These are phyloP conservation scores for Sporothrix globosa DNA, from an alignment of 2,329 filamentous ascomycete species.

Conservation along the genomic window DNA sequence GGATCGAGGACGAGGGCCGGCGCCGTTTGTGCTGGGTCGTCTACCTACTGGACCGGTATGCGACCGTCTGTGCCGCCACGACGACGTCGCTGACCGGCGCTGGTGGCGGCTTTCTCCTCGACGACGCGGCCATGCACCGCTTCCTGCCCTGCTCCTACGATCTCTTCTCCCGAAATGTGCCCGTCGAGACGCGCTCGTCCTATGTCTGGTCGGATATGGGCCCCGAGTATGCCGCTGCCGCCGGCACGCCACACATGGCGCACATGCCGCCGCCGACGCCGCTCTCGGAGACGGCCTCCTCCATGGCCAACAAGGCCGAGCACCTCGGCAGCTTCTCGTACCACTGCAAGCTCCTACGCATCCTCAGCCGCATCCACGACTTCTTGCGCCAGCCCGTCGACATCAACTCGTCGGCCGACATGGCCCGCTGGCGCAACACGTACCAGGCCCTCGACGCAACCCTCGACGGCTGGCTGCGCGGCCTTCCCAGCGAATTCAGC, in stretches of 20 bases:
- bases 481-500: conserved; percentile 78
- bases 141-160: conserved; percentile 86
- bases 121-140: conserved; percentile 85
- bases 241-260: neutral
- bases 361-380: conserved; percentile 82
- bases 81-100: conserved; percentile 51
- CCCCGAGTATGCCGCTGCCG: neutral
- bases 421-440: conserved; percentile 84
- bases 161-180: conserved; percentile 79
- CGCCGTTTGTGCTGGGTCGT: conserved; percentile 92
- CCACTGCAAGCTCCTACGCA: conserved; percentile 85
- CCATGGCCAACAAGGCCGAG: conserved; percentile 59
- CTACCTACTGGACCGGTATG: conserved; percentile 86
- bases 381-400: conserved; percentile 89
- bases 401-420: conserved; percentile 78
- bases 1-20: conserved; percentile 85
- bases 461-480: conserved; percentile 81
- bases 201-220: conserved; percentile 35
- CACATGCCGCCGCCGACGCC: conserved; percentile 35
- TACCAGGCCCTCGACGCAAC: conserved; percentile 83
- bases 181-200: conserved; percentile 77
- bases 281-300: neutral
- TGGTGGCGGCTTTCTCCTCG: conserved; percentile 71
- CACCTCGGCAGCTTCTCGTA: conserved; percentile 87
- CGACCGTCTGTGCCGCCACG: conserved; percentile 78